Evolutionary conservation across 768 basidiomycete species (phyloP).

Genomic region (Panaeolus papilionaceus): DNA sequence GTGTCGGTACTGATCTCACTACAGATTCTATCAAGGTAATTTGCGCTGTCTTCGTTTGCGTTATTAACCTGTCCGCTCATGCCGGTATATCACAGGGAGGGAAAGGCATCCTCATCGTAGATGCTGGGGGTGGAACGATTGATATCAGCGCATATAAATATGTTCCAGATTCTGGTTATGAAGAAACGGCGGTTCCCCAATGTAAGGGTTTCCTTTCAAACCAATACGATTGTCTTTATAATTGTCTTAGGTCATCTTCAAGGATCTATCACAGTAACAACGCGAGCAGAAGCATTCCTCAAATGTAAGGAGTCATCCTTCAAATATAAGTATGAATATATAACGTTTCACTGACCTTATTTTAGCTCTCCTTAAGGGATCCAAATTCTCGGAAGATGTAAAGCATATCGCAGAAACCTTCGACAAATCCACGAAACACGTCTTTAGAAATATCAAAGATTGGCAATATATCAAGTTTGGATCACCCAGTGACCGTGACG

Average conservation of each 20-base stretch:
- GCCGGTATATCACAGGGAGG: neutral
- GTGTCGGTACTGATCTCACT: slow-evolving; percentile 50
- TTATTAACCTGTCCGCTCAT: neutral
- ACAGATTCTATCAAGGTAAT: slow-evolving; percentile 39
- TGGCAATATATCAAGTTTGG: slow-evolving; percentile 37
- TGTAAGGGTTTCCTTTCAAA: neutral
- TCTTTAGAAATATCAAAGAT: slow-evolving; percentile 46
- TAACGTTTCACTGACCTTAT: neutral
- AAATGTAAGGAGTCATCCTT: neutral
- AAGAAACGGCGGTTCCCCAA: slow-evolving; percentile 9
- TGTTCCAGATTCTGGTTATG: slow-evolving; percentile 33
- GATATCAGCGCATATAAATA: slow-evolving; percentile 37
- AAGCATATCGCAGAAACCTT: slow-evolving; percentile 49
- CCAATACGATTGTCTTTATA: neutral
- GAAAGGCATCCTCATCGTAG: neutral
- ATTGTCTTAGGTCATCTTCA: slow-evolving; percentile 4
- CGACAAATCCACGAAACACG: slow-evolving; percentile 53
- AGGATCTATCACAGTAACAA: slow-evolving; percentile 10
- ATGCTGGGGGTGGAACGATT: neutral
- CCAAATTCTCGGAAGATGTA: slow-evolving; percentile 47
- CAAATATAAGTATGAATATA: no score
- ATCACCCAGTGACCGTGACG: slow-evolving; percentile 17
- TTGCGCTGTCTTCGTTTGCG: neutral
- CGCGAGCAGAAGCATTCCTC: neutral
- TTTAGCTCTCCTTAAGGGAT: slow-evolving; percentile 42